Conservation (phyloP, 352 stramenopile species). For the Thraustotheca clavata region DNA sequence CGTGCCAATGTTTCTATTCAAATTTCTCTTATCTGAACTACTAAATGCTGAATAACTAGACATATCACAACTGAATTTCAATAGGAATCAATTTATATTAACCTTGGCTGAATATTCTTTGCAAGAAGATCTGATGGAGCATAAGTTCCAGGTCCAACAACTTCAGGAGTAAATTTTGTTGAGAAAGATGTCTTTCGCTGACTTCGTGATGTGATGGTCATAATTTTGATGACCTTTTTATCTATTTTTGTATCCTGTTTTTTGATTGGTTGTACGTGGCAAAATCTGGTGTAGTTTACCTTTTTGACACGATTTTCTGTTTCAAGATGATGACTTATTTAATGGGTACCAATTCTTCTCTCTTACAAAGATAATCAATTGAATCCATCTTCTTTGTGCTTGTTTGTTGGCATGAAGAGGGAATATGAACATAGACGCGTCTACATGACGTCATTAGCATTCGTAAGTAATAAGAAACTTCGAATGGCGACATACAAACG, state of each 20-base stretch:
- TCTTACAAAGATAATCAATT: too few relatives aligned
- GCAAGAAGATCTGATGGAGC: slow-evolving; percentile 23
- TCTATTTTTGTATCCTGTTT: background rate
- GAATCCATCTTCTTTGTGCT: too few relatives aligned
- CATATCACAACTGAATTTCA: slow-evolving; percentile 11
- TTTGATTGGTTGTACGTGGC: slow-evolving; percentile 4
- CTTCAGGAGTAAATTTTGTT: slow-evolving; percentile 36
- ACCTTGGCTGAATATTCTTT: slow-evolving; percentile 41
- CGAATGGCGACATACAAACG: too few relatives aligned
- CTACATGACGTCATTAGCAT: too few relatives aligned
- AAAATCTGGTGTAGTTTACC: too few relatives aligned
- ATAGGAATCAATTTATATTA: slow-evolving; percentile 30
- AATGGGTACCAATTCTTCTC: too few relatives aligned
- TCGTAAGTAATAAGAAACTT: too few relatives aligned
- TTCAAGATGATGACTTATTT: too few relatives aligned
- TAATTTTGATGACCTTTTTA: slow-evolving; percentile 18
- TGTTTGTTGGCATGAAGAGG: too few relatives aligned
- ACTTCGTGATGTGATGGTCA: slow-evolving; percentile 74
- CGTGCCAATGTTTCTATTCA: slow-evolving; percentile 73
- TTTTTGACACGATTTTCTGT: too few relatives aligned
- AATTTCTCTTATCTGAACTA: slow-evolving; percentile 54
- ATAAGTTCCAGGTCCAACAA: slow-evolving; percentile 61
- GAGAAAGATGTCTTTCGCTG: slow-evolving; percentile 58
- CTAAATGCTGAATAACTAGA: slow-evolving; percentile 47
- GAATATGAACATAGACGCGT: too few relatives aligned